Evolutionary conservation across 2,329 filamentous ascomycete genomes (phyloP).

Genomic region (Chrysoporthe puriensis): DNA sequence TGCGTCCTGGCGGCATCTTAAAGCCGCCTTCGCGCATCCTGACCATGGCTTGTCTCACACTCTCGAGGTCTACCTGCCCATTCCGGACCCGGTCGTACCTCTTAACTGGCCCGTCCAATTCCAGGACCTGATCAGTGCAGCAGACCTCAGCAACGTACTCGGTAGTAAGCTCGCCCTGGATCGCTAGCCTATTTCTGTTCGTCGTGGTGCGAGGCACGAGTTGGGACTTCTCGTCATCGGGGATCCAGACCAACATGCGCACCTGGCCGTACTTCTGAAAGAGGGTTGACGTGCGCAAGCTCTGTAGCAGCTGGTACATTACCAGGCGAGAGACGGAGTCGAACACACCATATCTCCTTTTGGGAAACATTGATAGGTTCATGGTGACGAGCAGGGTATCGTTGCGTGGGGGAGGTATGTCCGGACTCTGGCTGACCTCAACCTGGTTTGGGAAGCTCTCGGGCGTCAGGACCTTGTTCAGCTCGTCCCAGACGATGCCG

Average conservation of each 20-base stretch:
- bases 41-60: constrained; percentile 42
- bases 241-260: constrained; percentile 76
- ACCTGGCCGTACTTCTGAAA: constrained; percentile 80
- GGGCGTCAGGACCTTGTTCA: constrained; percentile 56
- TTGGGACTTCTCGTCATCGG: constrained; percentile 59
- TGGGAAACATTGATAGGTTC: constrained; percentile 63
- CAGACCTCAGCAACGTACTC: constrained; percentile 64
- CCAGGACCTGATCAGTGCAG: constrained; percentile 38
- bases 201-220: constrained; percentile 64
- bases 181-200: constrained; percentile 57
- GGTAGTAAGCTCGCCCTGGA: constrained; percentile 65
- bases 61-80: constrained; percentile 51
- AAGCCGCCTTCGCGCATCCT: constrained; percentile 52
- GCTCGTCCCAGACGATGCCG: constrained; percentile 63
- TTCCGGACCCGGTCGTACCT: constrained; percentile 45
- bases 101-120: constrained; percentile 23
- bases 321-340: constrained; percentile 61
- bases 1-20: constrained; percentile 49
- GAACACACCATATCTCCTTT: constrained; percentile 54
- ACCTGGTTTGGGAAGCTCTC: constrained; percentile 60
- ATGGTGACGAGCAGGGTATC: constrained; percentile 74
- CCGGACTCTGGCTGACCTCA: constrained; percentile 38
- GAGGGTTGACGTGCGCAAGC: constrained; percentile 60
- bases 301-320: constrained; percentile 63
- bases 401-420: constrained; percentile 55